Evolutionary conservation across 148 eudicot genomes (phyloP).

Genomic region (Fagopyrum homotropicum): DNA sequence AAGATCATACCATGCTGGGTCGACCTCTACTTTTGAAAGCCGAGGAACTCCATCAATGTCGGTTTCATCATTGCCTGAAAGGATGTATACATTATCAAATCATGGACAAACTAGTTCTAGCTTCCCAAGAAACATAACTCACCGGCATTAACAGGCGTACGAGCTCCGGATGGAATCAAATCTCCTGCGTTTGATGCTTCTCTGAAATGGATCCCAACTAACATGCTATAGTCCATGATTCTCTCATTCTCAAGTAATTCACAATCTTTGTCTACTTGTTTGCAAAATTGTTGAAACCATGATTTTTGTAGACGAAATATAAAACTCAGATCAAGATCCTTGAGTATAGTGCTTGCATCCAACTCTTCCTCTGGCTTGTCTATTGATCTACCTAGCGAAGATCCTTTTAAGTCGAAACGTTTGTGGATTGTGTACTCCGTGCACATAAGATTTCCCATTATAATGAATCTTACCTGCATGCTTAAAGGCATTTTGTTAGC

Average conservation of each 20-base stretch:
- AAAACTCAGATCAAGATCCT: slow-evolving; percentile 39
- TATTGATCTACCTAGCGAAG: slow-evolving; percentile 36
- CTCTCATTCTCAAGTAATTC: slow-evolving; percentile 57
- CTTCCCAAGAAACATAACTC: neutral
- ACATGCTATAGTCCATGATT: slow-evolving; percentile 71
- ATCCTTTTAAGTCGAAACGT: slow-evolving; percentile 41
- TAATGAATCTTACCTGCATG: slow-evolving; percentile 36
- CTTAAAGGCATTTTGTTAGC: neutral
- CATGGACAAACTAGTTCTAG: no score
- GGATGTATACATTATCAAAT: neutral
- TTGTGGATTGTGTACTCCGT: slow-evolving; percentile 32
- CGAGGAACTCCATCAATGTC: slow-evolving; percentile 6
- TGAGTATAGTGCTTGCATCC: slow-evolving; percentile 35
- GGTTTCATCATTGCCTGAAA: neutral
- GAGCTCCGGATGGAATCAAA: slow-evolving; percentile 10
- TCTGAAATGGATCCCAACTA: slow-evolving; percentile 54
- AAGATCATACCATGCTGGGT: slow-evolving; percentile 7
- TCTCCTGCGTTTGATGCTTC: slow-evolving; percentile 15
- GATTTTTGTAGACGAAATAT: slow-evolving; percentile 27
- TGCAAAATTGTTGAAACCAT: slow-evolving; percentile 37
- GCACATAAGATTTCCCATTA: slow-evolving; percentile 39
- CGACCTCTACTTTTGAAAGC: neutral
- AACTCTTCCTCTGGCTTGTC: slow-evolving; percentile 34
- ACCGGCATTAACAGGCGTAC: slow-evolving; percentile 6
- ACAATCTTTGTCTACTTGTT: slow-evolving; percentile 51